Base-by-base conservation (phyloP, 345 rosid genomes). In the Citrus hindsii region DNA sequence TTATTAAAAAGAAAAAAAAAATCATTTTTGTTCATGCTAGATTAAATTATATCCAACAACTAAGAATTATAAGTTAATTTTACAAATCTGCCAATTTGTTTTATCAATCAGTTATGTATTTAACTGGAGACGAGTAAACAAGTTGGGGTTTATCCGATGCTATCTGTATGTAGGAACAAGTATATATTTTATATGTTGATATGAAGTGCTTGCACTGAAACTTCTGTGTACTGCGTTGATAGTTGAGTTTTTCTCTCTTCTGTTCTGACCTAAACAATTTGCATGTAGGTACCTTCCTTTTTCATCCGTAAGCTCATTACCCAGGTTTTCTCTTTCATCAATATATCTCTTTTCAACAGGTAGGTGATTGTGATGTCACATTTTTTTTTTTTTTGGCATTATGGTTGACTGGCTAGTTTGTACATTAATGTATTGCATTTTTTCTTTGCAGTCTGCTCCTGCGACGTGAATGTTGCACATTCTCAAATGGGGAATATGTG, bases 391-490 rank as follows among this genome's bases (percentile, higher is more conserved):
- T 71, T 32, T 28, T 59, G 64, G 56, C 51, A 70, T 76, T 33
- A 65, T n/a, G 32, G 66, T 12, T 74, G 22, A 19, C 32, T 77
- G 60, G 37, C 22, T 28, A 59, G 72, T 22, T 70, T 55, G 75
- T 76, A 28, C 33, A 55, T 60, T 64, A 71, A 40, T 55, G 37
- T 74, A 42, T 62, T 71, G 28, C 22, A 58, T 32, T 5, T 25
- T 63, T 79, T 67, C 64, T 84, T 64, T 76, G 65, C 80, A 96
- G 99, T 79, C 99, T 96, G 85, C 89, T 96, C 58, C 88, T 96
- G 78, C 88, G 99, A 71, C 94, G 99, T 76, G 99, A 96, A 85
- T 96, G 99, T 75, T 96, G 98, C 89, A 91, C 98, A 71, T 96
- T 96, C 84, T 94, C 99, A 65, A 96, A 96, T 82, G 99, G 99